Evolutionary conservation across 768 basidiomycete genomes (phyloP).

Genomic region (Boletus reticulatus): DNA sequence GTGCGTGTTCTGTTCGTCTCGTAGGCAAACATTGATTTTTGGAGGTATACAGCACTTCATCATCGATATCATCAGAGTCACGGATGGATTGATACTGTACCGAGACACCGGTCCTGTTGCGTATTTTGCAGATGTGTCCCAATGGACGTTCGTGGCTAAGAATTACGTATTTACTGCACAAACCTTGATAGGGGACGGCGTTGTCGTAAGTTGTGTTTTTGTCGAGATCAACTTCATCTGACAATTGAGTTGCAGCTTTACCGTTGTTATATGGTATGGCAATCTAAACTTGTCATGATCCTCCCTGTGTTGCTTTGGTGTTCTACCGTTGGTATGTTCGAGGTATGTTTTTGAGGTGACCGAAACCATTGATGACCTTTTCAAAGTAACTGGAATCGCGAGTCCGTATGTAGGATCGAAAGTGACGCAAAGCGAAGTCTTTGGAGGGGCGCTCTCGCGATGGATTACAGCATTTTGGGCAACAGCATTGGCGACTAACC

Average conservation of each 20-base stretch:
- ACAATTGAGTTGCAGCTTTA: background rate
- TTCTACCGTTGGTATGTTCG: background rate
- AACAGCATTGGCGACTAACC: background rate
- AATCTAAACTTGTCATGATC: background rate
- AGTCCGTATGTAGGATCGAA: background rate
- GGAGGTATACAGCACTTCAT: background rate
- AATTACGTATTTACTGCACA: conserved; percentile 15
- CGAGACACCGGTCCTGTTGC: background rate
- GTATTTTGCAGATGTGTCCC: background rate
- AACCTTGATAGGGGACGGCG: conserved; percentile 23
- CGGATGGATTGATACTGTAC: background rate
- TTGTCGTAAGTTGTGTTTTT: conserved; percentile 15
- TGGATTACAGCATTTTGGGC: background rate
- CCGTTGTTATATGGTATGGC: conserved; percentile 1
- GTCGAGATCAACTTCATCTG: background rate
- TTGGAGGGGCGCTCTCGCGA: background rate
- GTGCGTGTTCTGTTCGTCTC: background rate
- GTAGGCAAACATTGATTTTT: background rate
- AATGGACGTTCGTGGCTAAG: conserved; percentile 23
- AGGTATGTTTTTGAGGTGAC: background rate
- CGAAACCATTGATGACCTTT: background rate
- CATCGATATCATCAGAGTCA: background rate
- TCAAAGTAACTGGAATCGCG: background rate
- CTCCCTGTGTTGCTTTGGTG: background rate
- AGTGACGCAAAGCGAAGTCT: background rate